Evolutionary conservation across 352 stramenopile species (phyloP).

Genomic region (Pythium diclinum): DNA sequence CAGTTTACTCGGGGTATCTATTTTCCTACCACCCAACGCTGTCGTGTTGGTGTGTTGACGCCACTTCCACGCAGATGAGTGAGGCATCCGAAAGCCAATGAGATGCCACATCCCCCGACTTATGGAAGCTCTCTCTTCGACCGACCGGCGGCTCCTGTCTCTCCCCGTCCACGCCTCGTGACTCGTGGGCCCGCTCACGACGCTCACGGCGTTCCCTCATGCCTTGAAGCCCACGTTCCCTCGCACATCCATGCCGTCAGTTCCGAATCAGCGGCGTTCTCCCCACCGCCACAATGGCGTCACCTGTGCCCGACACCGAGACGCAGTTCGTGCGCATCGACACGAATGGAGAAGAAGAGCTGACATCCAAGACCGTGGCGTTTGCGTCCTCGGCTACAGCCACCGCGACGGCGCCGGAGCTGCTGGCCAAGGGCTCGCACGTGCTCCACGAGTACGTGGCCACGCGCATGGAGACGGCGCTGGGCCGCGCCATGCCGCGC

Average conservation of each 20-base stretch:
- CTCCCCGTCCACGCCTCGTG: not conserved
- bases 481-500: slow-evolving; percentile 42
- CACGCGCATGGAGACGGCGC: slow-evolving; percentile 28
- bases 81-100: not conserved
- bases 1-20: not conserved
- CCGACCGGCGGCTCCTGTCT: not conserved
- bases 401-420: slow-evolving; percentile 2
- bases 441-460: slow-evolving; percentile 41
- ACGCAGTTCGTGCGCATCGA: slow-evolving; percentile 2
- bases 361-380: not conserved
- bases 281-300: not conserved
- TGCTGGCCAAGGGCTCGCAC: slow-evolving; percentile 33
- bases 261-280: not conserved
- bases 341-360: not conserved
- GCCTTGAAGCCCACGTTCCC: not conserved
- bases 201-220: not conserved
- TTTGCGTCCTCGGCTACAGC: not conserved
- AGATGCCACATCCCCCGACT: not conserved
- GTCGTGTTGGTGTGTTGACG: not conserved
- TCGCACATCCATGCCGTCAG: not conserved
- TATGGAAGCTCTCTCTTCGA: not conserved
- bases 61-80: not conserved
- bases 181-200: not conserved
- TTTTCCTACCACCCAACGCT: not conserved
- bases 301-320: not conserved